Evolutionary conservation across 2,329 filamentous ascomycete genomes (phyloP).

Genomic region (Fusarium ramigenum): DNA sequence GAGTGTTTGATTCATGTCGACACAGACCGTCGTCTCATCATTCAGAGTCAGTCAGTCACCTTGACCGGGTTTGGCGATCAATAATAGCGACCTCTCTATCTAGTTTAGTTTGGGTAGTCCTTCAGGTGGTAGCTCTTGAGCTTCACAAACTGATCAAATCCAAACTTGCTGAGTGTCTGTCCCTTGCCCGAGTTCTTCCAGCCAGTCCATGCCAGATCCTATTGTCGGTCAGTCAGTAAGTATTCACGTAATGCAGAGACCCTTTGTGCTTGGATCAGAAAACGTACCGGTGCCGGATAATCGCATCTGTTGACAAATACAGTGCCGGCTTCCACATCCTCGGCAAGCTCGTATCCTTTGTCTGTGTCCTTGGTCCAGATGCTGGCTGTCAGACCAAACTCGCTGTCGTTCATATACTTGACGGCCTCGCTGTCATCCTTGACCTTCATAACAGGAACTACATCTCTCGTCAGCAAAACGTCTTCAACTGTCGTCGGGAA

Average conservation of each 20-base stretch:
- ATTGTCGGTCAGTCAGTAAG: conserved; percentile 29
- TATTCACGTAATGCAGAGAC: conserved; percentile 1
- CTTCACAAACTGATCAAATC: conserved; percentile 96
- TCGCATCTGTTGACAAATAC: conserved; percentile 97
- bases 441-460: conserved; percentile 82
- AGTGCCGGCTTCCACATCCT: conserved; percentile 88
- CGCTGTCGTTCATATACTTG: conserved; percentile 89
- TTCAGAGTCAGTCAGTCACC: conserved; percentile 19
- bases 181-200: conserved; percentile 98
- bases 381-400: conserved; percentile 94
- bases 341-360: conserved; percentile 78
- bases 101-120: conserved; percentile 70
- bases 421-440: conserved; percentile 83
- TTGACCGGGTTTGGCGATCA: background rate
- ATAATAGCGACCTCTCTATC: conserved; percentile 1
- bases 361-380: conserved; percentile 93
- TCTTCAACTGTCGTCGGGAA: background rate
- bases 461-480: conserved; percentile 1
- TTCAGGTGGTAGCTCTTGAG: conserved; percentile 96
- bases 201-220: conserved; percentile 96
- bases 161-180: conserved; percentile 86
- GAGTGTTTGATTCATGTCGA: conserved; percentile 15
- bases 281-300: conserved; percentile 85
- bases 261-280: conserved; percentile 13
- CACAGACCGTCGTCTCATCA: conserved; percentile 19